Base-by-base conservation (phyloP, 2,329 filamentous ascomycete species). In the Aspergillus terreus region DNA sequence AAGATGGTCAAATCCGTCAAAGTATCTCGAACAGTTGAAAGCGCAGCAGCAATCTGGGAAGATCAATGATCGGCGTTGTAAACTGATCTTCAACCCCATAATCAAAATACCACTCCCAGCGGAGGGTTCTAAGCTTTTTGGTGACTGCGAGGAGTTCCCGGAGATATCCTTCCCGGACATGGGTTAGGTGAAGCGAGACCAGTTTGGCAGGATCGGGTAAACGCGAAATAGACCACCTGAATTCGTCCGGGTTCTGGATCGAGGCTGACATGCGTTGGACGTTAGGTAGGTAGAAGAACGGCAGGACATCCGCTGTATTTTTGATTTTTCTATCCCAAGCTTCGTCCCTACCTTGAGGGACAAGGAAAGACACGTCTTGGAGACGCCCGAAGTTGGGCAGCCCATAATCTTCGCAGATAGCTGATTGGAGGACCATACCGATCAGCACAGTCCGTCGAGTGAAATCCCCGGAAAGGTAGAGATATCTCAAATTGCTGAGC, bases 261-360 rank as follows among this genome's bases (percentile, higher is more conserved):
- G 49, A 50, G 41, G 46, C 48, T 17, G 36, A 42, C 45, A 63
- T 48, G 15, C n/a, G 52, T 52, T 55, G 10, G 17, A 61, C 15
- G 10, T 36, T 51, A 11, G 54, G 58, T 15, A 63, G 30, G 45
- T 62, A 62, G 21, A 62, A 58, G 7, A 60, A 43, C 25, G 58
- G 44, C n/a, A 63, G 25, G 40, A 56, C 17, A 44, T 57, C 56
- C 35, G 44, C 27, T 2, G 55, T 58, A 30, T 58, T 58, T 14
- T 47, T 55, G 43, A 44, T 6, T 2, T 32, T 46, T 43, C 35
- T 47, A 40, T 50, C 38, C 23, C 36, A 36, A 1, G 23, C 46
- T n/a, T 36, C 0, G 40, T 52, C 15, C 6, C 32, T 2, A 17
- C 23, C 6, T 2, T 42, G 19, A 44, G 30, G 4, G 3, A 46